Evolutionary conservation across 805 yeast genomes (phyloP), one percentile per base, ranked within the genome.

Genomic region (Pichia thaimueangensis): DNA sequence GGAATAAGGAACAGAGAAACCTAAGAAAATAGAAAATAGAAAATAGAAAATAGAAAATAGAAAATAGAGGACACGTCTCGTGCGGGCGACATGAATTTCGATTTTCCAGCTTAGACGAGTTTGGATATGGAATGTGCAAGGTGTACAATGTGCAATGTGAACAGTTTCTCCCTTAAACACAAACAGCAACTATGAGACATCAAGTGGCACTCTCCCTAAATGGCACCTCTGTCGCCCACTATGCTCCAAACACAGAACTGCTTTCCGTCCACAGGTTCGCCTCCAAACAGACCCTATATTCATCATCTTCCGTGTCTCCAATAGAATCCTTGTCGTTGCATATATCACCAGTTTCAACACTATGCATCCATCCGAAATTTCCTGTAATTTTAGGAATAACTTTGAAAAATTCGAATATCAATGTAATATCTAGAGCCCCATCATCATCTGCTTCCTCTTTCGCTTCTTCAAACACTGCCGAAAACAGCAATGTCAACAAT

Each of bases 181-280:
- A 24, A 16, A 5, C 11, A 3, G 10, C 16, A 20, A 22, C 16
- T 2, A 27, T 21, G 29, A 25, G 34, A 34, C 35, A 44, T 21
- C 31, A 33, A 16, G 15, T 44, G 24, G 37, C 21, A 6, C 19
- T 20, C 17, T 41, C 48, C 6, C 12, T 6, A 3, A 16, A 23
- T 5, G 38, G 37, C 4, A n/a, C 21, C 3, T 13, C 16, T 2
- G 25, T 39, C n/a, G 48, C 40, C 19, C 46, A 45, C 30, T 42
- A 39, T 34, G 31, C 41, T 8, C 40, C 48, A 13, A 13, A 11
- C 13, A 39, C 30, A 4, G 44, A 38, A 21, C 13, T 24, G 3
- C 19, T 45, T 2, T 31, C 39, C 3, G 35, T 45, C 1, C 37
- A 42, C 15, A 36, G 37, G 8, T 6, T 39, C 5, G 25, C 37